Evolutionary conservation across 129 eudicot genomes (phyloP).

Genomic region (Rutidosis leptorrhynchoides): DNA sequence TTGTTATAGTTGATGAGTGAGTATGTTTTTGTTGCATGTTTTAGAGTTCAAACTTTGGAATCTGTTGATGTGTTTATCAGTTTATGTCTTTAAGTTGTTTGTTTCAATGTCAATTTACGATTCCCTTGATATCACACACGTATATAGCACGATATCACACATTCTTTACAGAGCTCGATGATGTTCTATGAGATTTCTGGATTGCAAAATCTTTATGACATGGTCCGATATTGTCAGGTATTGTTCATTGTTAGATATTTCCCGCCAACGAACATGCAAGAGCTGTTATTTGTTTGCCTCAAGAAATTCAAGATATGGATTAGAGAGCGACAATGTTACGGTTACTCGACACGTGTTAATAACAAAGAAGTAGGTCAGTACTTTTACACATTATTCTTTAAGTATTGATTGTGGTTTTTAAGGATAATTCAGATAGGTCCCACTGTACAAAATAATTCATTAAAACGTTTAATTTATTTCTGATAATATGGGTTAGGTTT

Average conservation of each 20-base stretch:
- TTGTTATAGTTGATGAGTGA: no score
- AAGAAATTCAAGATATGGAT: conserved; percentile 70
- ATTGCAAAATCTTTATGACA: conserved; percentile 84
- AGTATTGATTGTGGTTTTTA: not conserved
- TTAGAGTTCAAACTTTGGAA: no score
- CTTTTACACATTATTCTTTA: not conserved
- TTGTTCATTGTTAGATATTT: conserved; percentile 1
- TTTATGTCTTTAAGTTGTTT: no score
- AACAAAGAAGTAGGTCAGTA: conserved; percentile 64
- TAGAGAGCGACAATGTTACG: conserved; percentile 90
- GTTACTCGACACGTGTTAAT: conserved; percentile 72
- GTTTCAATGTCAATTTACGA: no score
- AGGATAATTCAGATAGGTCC: not conserved
- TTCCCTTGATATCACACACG: no score
- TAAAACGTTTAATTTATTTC: conserved; percentile 4
- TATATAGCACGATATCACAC: conserved; percentile 7
- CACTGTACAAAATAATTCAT: not conserved
- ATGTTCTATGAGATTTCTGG: conserved; percentile 95
- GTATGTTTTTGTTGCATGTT: no score
- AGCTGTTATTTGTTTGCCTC: conserved; percentile 60
- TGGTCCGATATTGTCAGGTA: conserved; percentile 92
- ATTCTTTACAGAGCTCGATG: conserved; percentile 85
- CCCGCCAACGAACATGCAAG: conserved; percentile 39
- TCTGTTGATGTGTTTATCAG: no score
- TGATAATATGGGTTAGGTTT: conserved; percentile 41